phyloP scores from a whole-genome alignment of 148 eudicot species.

The Silene latifolia region DNA sequence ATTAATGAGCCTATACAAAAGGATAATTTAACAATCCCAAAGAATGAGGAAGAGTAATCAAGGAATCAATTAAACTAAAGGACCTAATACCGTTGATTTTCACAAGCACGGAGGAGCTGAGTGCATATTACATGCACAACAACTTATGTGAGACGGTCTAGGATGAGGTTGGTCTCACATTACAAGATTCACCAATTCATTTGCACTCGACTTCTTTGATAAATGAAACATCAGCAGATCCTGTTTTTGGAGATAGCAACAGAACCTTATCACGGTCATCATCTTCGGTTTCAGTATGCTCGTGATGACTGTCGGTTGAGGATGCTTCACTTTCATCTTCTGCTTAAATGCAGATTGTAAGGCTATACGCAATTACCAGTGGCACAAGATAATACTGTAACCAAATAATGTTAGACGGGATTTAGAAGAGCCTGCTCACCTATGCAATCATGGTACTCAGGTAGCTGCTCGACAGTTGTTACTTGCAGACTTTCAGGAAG shows the following conservation, averaged over 20 bases:
- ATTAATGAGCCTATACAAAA: too few relatives aligned
- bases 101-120: background rate
- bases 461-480: conserved; percentile 64
- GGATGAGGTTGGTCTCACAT: background rate
- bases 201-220: conserved; percentile 48
- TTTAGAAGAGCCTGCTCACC: conserved; percentile 30
- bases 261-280: conserved; percentile 47
- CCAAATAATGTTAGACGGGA: background rate
- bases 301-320: conserved; percentile 39
- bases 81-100: conserved; percentile 5
- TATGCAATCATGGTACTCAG: conserved; percentile 58
- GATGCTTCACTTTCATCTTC: conserved; percentile 49
- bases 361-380: background rate
- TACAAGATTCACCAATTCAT: conserved; percentile 5
- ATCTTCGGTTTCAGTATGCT: conserved; percentile 45
- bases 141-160: background rate
- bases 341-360: conserved; percentile 8
- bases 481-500: conserved; percentile 87
- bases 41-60: background rate
- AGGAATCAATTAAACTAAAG: background rate
- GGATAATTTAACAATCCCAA: background rate
- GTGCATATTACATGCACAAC: background rate
- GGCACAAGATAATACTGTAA: background rate
- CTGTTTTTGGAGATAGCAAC: conserved; percentile 32
- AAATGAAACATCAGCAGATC: conserved; percentile 48